Evolutionary conservation across 768 basidiomycete species (phyloP), one percentile per base, ranked within the genome.

Genomic region (Fomitopsis serialis): DNA sequence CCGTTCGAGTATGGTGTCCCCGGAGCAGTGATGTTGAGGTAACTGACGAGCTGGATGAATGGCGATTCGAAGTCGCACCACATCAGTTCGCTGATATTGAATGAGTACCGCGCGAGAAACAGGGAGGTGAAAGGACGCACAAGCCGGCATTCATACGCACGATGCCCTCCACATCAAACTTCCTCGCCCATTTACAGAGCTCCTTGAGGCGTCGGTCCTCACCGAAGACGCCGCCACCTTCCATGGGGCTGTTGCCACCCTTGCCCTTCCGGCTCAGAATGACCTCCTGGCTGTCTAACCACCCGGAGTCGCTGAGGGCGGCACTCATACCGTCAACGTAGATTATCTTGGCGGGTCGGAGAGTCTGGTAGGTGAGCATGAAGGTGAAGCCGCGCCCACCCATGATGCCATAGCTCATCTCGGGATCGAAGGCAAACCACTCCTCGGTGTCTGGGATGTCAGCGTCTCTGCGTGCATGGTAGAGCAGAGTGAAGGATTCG

Each of bases 331-430:
- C 52, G 29, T 53, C 52, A 37, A 53, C 46, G 25, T 53, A 46
- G 35, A 53, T 36, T 22, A 53, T 19, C n/a, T 29, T 46, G 15
- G 45, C 52, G 4, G 52, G 52, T 2, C 52, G 52, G 5, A 46
- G 11, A 21, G 11, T 53, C 25, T 35, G 32, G 34, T 53, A 53
- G 6, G 52, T 53, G 25, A 40, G 36, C 45, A 53, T 42, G 24
- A 37, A 53, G 4, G 52, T 46, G 9, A 37, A 15, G 11, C 52
- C 52, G 22, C 32, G 32, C 19, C 43, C 52, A 19, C 29, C 52
- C 52, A 53, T 53, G 45, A 53, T 53, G 45, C 52, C 52, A 23
- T 37, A 53, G 35, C 52, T 53, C 52, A 53, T 53, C 52, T 53
- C 52, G 8, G 52, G 45, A 29, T 53, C 52, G 27, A 53, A 53